Base-by-base conservation (phyloP, 352 stramenopile species). In the Phytophthora boehmeriae region DNA sequence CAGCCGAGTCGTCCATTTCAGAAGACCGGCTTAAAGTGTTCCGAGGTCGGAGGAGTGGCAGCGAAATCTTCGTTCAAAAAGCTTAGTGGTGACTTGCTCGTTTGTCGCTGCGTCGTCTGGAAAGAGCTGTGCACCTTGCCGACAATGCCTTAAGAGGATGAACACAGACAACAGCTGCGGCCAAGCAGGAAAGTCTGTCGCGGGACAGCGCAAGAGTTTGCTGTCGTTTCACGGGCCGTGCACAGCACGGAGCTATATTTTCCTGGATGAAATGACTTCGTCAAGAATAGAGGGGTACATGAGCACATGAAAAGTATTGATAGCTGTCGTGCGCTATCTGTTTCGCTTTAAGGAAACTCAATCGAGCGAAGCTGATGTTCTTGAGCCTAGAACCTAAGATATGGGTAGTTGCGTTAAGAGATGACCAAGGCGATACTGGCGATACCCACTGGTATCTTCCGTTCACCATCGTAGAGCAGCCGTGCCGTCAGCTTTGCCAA, bases 1-100 rank as follows among this genome's bases (percentile, higher is more conserved):
- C 35, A 42, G 72, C 36, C 39, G 63, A 56, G 39, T 91, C 81
- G 51, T 91, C 81, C 81, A 91, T 91, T 28, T 75, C 17, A 50
- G 63, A 32, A 63, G 55, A 53, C 41, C 25, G 36, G 27, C 42
- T 65, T 25, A 50, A 27, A 52, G 54, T 64, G 45, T 46, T 59
- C 45, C 56, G 66, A 51, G 59, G 62, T 46, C 57, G 59, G 41
- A 73, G 71, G 16, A 67, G 69, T 43, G 75, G 72, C 58, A 85
- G 71, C 59, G 70, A 69, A 78, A 78, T 78, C 51, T 50, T 71
- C 56, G 56, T 57, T 71, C 43, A 59, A n/a, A n/a, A n/a, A n/a
- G n/a, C 63, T 28, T 69, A 48, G 55, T 55, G 28, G 22, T 28
- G 57, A 23, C 32, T 22, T 34, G 39, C 48, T 19, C 35, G 32